These are phyloP conservation scores for Boeremia exigua DNA, from an alignment of 2,329 filamentous ascomycete genomes.

Conservation along the genomic window DNA sequence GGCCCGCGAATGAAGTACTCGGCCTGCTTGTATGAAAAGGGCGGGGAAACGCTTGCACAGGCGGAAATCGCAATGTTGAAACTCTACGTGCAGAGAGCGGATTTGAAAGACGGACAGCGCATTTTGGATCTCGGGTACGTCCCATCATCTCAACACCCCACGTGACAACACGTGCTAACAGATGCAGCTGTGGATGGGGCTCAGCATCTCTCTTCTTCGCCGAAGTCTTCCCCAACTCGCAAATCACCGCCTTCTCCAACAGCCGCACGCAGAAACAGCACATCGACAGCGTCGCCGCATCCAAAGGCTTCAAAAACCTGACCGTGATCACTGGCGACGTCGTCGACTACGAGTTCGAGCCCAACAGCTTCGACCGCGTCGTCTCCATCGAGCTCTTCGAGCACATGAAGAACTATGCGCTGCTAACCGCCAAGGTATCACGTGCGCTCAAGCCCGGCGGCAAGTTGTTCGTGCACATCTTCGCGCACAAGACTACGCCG, in stretches of 20 bases:
- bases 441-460: conserved; percentile 66
- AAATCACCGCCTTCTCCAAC: conserved; percentile 73
- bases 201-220: conserved; percentile 70
- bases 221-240: conserved; percentile 65
- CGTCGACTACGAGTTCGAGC: conserved; percentile 68
- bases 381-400: conserved; percentile 76
- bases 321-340: conserved; percentile 71
- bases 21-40: conserved; percentile 68
- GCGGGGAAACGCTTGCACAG: conserved; percentile 62
- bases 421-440: conserved; percentile 68
- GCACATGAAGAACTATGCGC: conserved; percentile 78
- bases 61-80: conserved; percentile 72
- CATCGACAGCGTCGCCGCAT: conserved; percentile 65
- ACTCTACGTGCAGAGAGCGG: conserved; percentile 66
- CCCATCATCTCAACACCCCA: neutral
- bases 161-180: conserved; percentile 1
- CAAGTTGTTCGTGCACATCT: conserved; percentile 74
- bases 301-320: conserved; percentile 65
- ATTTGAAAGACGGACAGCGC: conserved; percentile 64
- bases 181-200: conserved; percentile 69
- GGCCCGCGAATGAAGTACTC: conserved; percentile 77
- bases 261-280: conserved; percentile 71
- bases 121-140: conserved; percentile 67
- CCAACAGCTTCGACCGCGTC: conserved; percentile 66
- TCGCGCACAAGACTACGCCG: conserved; percentile 67